Percentiles rank a stretch among this genome's conserved stretches.
These are phyloP conservation scores for Stropharia rugosoannulata DNA, from an alignment of 768 basidiomycete genomes.

Conservation along the genomic window DNA sequence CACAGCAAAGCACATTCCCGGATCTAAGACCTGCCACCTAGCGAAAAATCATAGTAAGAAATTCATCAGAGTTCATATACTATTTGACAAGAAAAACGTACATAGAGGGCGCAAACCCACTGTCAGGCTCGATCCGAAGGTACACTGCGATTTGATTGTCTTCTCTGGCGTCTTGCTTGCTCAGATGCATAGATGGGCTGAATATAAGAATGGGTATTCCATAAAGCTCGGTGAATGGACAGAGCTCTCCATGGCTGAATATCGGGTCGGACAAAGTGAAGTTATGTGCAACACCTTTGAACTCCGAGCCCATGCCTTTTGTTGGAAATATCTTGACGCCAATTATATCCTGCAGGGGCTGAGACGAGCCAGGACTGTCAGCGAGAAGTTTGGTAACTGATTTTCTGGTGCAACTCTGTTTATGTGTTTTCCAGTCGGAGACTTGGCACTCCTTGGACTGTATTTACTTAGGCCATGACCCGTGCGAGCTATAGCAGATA, in stretches of 20 bases:
- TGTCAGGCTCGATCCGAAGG: neutral
- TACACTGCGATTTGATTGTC: neutral
- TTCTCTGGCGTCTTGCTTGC: neutral
- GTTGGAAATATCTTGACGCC: neutral
- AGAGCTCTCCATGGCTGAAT: neutral
- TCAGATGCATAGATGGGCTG: neutral
- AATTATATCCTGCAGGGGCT: neutral
- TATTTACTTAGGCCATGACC: no score
- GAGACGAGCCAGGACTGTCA: neutral
- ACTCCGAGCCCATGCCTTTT: neutral
- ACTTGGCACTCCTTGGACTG: neutral
- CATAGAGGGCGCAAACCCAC: neutral
- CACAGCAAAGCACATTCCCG: no score
- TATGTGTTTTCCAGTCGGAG: neutral
- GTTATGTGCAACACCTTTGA: neutral
- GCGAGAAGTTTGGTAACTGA: neutral
- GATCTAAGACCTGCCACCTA: no score
- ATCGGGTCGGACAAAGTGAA: neutral
- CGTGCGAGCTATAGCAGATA: neutral
- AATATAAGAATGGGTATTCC: neutral
- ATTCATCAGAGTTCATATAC: no score
- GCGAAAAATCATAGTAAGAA: no score
- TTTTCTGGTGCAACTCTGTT: neutral
- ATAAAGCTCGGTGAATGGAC: neutral
- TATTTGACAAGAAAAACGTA: neutral